These are phyloP conservation scores for Parasitella parasitica DNA, from an alignment of 371 early-diverging fungal genomes.

Conservation along the genomic window DNA sequence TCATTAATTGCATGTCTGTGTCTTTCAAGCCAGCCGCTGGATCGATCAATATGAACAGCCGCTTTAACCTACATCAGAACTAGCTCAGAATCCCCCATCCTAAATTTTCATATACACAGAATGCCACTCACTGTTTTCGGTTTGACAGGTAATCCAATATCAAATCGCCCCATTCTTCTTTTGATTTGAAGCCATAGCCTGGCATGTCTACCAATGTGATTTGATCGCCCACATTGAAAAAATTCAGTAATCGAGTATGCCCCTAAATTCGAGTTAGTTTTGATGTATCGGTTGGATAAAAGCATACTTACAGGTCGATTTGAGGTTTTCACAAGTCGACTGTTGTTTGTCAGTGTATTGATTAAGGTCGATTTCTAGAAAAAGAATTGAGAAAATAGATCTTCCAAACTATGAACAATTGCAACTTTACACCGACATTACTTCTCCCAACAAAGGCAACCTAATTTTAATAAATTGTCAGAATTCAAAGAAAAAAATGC, in stretches of 20 bases:
- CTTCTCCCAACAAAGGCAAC: constrained; percentile 78
- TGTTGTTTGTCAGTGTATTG: constrained; percentile 61
- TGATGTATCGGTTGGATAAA: neutral
- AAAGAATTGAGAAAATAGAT: too few species aligned
- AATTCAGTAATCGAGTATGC: constrained; percentile 71
- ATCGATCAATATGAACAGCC: constrained; percentile 68
- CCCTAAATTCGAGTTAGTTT: constrained; percentile 43
- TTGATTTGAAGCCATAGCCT: constrained; percentile 75
- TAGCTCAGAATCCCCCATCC: neutral
- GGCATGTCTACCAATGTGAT: constrained; percentile 81
- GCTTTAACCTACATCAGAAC: constrained; percentile 45
- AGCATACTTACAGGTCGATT: constrained; percentile 59
- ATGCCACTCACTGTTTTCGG: constrained; percentile 55
- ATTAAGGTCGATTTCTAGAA: constrained; percentile 76
- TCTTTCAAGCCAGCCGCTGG: constrained; percentile 69
- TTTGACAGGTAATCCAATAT: constrained; percentile 60
- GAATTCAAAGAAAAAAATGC: too few species aligned
- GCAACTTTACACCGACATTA: constrained; percentile 74
- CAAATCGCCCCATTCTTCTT: constrained; percentile 73
- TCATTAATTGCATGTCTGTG: constrained; percentile 61
- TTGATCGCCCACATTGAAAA: constrained; percentile 59
- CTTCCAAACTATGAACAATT: too few species aligned
- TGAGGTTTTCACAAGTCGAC: constrained; percentile 69
- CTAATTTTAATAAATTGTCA: too few species aligned
- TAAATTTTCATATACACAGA: neutral